Conservation (phyloP, 176 grass and related monocot genomes). For the Oryza brachyantha region DNA sequence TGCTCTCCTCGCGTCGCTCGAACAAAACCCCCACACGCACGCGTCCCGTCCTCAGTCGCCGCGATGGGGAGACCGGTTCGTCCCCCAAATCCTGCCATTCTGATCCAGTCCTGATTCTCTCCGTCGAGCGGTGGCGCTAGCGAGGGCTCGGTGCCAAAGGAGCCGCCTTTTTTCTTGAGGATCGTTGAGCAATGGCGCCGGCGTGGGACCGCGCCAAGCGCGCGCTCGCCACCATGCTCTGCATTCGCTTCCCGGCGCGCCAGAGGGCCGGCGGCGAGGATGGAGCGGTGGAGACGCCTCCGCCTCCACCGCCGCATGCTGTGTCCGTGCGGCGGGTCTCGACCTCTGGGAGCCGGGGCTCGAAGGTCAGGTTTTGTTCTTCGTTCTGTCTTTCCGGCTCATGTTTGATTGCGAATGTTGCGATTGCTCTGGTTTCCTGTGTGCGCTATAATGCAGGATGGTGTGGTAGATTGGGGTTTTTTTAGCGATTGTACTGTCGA, state of each 20-base stretch:
- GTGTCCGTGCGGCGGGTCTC: conserved; percentile 24
- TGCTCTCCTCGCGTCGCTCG: neutral
- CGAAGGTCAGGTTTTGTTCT: conserved; percentile 32
- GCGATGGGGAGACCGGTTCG: neutral
- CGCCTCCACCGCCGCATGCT: neutral
- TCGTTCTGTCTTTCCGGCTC: no score
- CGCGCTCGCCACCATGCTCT: conserved; percentile 46
- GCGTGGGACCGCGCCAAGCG: conserved; percentile 65
- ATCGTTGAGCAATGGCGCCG: conserved; percentile 40
- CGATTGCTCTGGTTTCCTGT: neutral
- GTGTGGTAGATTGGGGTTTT: neutral
- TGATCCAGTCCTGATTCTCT: conserved; percentile 21
- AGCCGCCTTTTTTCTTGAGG: neutral
- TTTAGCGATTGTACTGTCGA: neutral
- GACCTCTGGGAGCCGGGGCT: conserved; percentile 34
- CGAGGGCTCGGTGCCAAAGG: neutral
- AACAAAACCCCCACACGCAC: conserved; percentile 5
- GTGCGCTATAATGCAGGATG: neutral
- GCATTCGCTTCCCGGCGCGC: conserved; percentile 39
- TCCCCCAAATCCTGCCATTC: neutral
- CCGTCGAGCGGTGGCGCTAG: neutral
- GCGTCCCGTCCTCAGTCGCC: neutral
- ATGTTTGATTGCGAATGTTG: neutral
- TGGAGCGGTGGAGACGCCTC: neutral
- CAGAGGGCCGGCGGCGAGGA: conserved; percentile 14